A percentile compares a stretch with the other conserved stretches of the same genome.
These are phyloP conservation scores for Citrus mangshanensis DNA, from an alignment of 345 rosid species.

Conservation along the genomic window DNA sequence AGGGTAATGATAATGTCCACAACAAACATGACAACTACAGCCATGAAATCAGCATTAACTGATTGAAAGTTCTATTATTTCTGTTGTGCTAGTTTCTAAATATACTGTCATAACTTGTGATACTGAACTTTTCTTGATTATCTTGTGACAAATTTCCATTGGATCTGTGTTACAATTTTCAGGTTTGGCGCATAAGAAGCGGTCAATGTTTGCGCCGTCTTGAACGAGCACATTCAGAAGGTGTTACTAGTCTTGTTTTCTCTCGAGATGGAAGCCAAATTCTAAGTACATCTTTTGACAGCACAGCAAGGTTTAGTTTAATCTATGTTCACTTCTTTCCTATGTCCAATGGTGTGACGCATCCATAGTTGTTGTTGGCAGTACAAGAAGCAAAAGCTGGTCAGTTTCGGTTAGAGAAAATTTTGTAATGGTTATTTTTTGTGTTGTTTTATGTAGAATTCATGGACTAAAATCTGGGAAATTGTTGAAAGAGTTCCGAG, in stretches of 20 bases:
- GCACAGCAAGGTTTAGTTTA: conserved; percentile 68
- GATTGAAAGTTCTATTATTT: not conserved
- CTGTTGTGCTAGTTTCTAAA: conserved; percentile 1
- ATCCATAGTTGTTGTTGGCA: not conserved
- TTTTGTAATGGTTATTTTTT: not conserved
- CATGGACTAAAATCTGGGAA: conserved; percentile 98
- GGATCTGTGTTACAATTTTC: conserved; percentile 20
- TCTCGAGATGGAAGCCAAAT: conserved; percentile 98
- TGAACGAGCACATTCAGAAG: conserved; percentile 92
- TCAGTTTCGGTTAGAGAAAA: not conserved
- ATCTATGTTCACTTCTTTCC: conserved; percentile 3
- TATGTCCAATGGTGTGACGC: not conserved
- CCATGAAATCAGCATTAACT: not conserved
- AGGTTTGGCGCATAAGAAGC: conserved; percentile 98
- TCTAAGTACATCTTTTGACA: conserved; percentile 91
- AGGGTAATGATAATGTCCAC: not conserved
- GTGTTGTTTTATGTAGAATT: conserved; percentile 48
- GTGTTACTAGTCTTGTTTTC: conserved; percentile 87
- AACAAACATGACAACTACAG: not conserved
- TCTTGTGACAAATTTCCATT: not conserved
- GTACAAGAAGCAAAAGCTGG: not conserved
- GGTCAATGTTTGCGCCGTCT: conserved; percentile 93
- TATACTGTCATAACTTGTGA: not conserved
- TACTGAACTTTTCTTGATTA: not conserved
- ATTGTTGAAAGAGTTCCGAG: conserved; percentile 91